Percentiles rank a stretch among this genome's conserved stretches.
Evolutionary conservation across 2,329 filamentous ascomycete species (phyloP).

Genomic region (Aureobasidium zeae): DNA sequence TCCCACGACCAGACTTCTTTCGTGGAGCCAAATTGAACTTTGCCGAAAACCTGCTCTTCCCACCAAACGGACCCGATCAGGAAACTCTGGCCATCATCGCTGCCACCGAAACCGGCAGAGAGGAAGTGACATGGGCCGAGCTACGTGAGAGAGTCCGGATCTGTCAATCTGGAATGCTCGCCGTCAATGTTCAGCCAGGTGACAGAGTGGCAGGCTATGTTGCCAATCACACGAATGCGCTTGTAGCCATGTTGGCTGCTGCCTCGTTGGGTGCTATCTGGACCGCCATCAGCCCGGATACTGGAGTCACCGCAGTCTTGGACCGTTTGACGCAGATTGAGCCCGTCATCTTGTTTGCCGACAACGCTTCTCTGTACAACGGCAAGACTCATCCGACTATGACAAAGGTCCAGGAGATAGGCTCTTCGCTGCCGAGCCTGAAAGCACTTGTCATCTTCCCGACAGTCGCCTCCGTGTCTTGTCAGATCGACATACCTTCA

Average conservation of each 20-base stretch:
- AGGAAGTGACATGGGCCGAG: conserved; percentile 65
- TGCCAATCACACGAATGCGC: conserved; percentile 78
- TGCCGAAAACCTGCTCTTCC: conserved; percentile 87
- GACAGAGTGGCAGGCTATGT: conserved; percentile 65
- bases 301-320: conserved; percentile 79
- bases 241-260: conserved; percentile 80
- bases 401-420: conserved; percentile 70
- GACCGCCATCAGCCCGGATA: conserved; percentile 90
- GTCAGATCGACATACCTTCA: background rate
- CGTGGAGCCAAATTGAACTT: conserved; percentile 74
- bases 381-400: conserved; percentile 77
- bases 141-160: conserved; percentile 67
- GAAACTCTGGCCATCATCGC: conserved; percentile 64
- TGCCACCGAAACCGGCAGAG: conserved; percentile 62
- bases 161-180: conserved; percentile 62
- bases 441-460: conserved; percentile 62
- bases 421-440: conserved; percentile 56
- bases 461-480: conserved; percentile 13
- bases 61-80: conserved; percentile 49
- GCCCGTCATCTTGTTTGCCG: conserved; percentile 72
- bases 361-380: conserved; percentile 85
- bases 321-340: conserved; percentile 80
- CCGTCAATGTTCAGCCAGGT: conserved; percentile 52
- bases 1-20: conserved; percentile 82
- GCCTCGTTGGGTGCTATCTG: conserved; percentile 79